Conservation (phyloP, 2,329 filamentous ascomycete species). For the Magnaporthiopsis rhizophila region DNA sequence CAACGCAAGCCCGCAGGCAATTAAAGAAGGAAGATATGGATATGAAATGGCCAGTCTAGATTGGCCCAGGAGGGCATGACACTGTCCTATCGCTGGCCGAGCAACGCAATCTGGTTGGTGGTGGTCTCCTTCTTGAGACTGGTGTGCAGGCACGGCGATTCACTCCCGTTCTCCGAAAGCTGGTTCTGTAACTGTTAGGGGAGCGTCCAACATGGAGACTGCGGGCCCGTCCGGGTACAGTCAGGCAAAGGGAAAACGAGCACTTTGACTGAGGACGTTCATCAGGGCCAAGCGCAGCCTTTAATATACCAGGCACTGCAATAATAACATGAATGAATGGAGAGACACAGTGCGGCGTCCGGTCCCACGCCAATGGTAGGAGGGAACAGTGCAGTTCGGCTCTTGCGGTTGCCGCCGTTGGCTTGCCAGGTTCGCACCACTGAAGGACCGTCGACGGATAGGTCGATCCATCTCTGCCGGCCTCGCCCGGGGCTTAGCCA, state of each 20-base stretch:
- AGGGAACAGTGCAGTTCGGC: background rate
- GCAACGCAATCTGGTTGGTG: background rate
- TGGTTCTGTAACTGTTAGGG: background rate
- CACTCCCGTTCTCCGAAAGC: background rate
- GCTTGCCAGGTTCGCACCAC: background rate
- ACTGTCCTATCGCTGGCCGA: background rate
- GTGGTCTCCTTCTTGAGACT: background rate
- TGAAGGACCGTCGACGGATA: background rate
- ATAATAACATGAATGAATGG: no score
- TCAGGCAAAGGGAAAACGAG: background rate
- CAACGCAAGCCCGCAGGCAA: background rate
- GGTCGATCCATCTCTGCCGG: background rate
- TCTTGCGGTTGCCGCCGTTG: background rate
- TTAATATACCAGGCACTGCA: background rate
- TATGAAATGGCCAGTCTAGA: background rate
- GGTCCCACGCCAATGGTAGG: no score
- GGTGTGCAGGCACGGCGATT: background rate
- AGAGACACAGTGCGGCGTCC: background rate
- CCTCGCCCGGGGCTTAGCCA: background rate
- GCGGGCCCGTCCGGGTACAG: background rate
- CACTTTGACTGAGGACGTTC: background rate
- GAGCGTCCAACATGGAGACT: background rate
- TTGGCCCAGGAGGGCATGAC: background rate
- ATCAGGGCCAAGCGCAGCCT: no score
- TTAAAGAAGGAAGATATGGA: background rate